Base-by-base conservation (phyloP, 2,329 filamentous ascomycete species). In the Penicillium sp. region DNA sequence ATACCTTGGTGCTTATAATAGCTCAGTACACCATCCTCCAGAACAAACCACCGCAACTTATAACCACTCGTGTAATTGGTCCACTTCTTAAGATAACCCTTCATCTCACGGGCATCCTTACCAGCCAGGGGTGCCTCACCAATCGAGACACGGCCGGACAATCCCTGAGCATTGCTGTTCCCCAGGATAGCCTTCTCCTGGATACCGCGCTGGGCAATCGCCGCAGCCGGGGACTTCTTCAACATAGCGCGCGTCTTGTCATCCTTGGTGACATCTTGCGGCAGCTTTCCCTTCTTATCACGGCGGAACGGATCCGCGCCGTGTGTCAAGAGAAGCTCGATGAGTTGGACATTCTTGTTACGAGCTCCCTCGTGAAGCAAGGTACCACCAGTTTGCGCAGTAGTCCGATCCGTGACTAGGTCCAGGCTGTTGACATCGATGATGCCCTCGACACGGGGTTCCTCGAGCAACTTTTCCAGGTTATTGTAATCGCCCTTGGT, bases 61-160 rank as follows among this genome's bases (percentile, higher is more conserved):
- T 97, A 99, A 9, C 95, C 95, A 74, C 91, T 93, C 24, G 94
- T 93, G 76, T 99, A 99, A 76, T 99, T 99, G 53, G 95, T 99
- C 95, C 95, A 99, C 78, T 99, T 99, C 81, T 97, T 98, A 60
- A 99, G 83, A 76, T 98, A 99, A 7, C 95, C 95, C 81, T 96
- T 97, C 91, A 99, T 98, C 79, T 98, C 94, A 53, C 93, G 86
- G 19, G 91, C 91, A 73, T 99, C 95, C 68, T 94, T 93, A 17
- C 91, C 90, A 28, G 90, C 91, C 61, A 86, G 78, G 17, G 83
- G 81, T 53, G 77, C 77, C 40, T 88, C 86, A 1, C 77, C 78
- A n/a, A 72, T 68, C 13, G 78, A 77, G 38, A 70, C 67, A 35
- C 78, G 74, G 3, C 73, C 78, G 22, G 86, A 82, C 67, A 91